Evolutionary conservation across 129 eudicot genomes (phyloP).

Genomic region (Silybum marianum): DNA sequence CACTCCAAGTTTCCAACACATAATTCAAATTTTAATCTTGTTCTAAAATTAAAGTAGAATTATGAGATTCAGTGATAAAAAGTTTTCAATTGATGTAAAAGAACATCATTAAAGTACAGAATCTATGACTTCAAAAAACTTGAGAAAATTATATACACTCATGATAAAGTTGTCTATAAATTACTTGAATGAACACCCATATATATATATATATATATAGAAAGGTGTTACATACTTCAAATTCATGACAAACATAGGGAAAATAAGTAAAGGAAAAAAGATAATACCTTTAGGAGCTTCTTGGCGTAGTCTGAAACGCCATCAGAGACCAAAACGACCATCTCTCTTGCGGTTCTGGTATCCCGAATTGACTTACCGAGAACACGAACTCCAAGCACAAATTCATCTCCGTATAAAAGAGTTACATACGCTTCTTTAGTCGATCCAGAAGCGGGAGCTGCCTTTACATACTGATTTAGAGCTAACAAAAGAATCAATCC

Average conservation of each 20-base stretch:
- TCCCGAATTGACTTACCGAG: conserved; percentile 89
- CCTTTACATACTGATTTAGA: conserved; percentile 22
- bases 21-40: background rate
- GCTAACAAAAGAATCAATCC: conserved; percentile 21
- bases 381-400: conserved; percentile 90
- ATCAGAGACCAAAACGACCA: conserved; percentile 96
- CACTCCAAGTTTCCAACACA: background rate
- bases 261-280: background rate
- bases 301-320: conserved; percentile 89
- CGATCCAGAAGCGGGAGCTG: conserved; percentile 48
- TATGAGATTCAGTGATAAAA: background rate
- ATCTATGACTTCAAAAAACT: background rate
- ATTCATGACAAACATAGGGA: background rate
- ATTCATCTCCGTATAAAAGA: conserved; percentile 94
- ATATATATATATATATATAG: background rate
- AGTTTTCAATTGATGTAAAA: background rate
- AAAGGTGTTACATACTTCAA: background rate
- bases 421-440: conserved; percentile 84
- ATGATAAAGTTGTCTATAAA: background rate
- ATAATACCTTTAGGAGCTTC: conserved; percentile 63
- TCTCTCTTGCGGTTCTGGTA: conserved; percentile 69
- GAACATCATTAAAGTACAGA: background rate
- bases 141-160: too few relatives aligned
- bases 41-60: background rate
- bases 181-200: background rate